Conservation (phyloP, 1,284 basidiomycete genomes). For the Afroboletus lepidellus region DNA sequence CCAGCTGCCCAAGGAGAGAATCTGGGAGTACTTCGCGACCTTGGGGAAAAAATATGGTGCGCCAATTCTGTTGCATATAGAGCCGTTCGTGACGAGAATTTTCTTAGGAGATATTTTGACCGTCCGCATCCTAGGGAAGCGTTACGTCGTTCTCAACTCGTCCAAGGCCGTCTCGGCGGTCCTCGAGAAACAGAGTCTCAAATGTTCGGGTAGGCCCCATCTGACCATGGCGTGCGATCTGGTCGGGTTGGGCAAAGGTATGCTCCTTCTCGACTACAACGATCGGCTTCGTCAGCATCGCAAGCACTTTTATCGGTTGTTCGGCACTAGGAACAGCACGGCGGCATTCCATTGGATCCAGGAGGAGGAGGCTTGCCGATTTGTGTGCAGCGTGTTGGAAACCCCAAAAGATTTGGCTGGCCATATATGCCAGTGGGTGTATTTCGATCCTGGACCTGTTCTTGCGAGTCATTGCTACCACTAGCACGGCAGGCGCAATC, state of each 20-base stretch:
- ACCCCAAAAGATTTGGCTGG: slow-evolving; percentile 13
- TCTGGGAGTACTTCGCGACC: slow-evolving; percentile 38
- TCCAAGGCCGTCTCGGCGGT: slow-evolving; percentile 17
- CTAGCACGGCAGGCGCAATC: slow-evolving; percentile 13
- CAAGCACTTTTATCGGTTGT: slow-evolving; percentile 21
- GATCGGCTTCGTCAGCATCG: slow-evolving; percentile 22
- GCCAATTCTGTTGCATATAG: not conserved
- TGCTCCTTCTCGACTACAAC: slow-evolving; percentile 21
- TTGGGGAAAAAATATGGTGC: slow-evolving; percentile 45
- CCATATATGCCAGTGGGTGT: slow-evolving; percentile 29
- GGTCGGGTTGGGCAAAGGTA: slow-evolving; percentile 21
- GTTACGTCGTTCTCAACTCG: slow-evolving; percentile 27
- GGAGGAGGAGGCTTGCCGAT: slow-evolving; percentile 24
- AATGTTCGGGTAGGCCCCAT: slow-evolving; percentile 24
- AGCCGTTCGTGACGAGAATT: not conserved
- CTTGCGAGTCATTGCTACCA: not conserved
- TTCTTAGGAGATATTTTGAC: slow-evolving; percentile 25
- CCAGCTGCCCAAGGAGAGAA: slow-evolving; percentile 39
- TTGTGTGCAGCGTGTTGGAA: slow-evolving; percentile 24
- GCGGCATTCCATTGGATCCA: slow-evolving; percentile 17
- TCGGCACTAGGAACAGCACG: slow-evolving; percentile 26
- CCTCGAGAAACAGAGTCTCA: slow-evolving; percentile 30
- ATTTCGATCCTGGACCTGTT: not conserved
- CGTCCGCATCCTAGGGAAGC: slow-evolving; percentile 18
- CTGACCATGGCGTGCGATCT: slow-evolving; percentile 28